Conservation (phyloP, 2,329 filamentous ascomycete species). For the Penicillium hordei region DNA sequence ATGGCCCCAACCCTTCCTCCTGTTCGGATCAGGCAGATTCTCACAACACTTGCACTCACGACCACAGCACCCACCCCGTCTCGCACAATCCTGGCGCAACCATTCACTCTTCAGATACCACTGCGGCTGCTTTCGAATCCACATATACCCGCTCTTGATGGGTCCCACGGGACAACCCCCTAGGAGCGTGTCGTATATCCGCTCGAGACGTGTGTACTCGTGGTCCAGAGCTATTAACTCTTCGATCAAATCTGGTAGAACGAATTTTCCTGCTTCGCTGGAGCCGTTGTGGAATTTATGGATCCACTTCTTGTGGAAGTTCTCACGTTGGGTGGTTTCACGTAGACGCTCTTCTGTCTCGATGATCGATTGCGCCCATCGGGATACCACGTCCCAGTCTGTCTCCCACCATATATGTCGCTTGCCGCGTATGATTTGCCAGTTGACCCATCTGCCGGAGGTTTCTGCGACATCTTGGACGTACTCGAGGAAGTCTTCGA, state of each 20-base stretch:
- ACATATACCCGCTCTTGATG: constrained; percentile 7
- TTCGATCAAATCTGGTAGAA: constrained; percentile 2
- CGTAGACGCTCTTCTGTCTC: constrained; percentile 5
- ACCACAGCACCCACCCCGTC: constrained; percentile 12
- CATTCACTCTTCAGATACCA: constrained; percentile 7
- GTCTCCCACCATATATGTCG: constrained; percentile 9
- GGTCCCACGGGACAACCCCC: constrained; percentile 3
- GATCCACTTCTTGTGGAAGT: constrained; percentile 3
- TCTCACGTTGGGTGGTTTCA: constrained; percentile 4
- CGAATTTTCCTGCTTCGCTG: neutral
- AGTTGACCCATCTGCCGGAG: neutral
- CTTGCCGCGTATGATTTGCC: constrained; percentile 6
- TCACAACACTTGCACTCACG: constrained; percentile 10
- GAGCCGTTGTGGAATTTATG: neutral
- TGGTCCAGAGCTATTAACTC: constrained; percentile 5
- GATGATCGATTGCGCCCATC: constrained; percentile 10
- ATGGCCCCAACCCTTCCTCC: constrained; percentile 8
- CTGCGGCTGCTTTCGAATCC: constrained; percentile 5
- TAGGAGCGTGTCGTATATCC: neutral
- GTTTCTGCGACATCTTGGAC: neutral
- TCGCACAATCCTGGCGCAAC: constrained; percentile 8
- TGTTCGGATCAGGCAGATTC: neutral
- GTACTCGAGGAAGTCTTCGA: neutral
- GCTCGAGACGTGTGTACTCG: constrained; percentile 2
- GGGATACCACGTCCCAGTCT: neutral